Evolutionary conservation across 306 rosid species (phyloP).

Genomic region (Mimosa pudica): DNA sequence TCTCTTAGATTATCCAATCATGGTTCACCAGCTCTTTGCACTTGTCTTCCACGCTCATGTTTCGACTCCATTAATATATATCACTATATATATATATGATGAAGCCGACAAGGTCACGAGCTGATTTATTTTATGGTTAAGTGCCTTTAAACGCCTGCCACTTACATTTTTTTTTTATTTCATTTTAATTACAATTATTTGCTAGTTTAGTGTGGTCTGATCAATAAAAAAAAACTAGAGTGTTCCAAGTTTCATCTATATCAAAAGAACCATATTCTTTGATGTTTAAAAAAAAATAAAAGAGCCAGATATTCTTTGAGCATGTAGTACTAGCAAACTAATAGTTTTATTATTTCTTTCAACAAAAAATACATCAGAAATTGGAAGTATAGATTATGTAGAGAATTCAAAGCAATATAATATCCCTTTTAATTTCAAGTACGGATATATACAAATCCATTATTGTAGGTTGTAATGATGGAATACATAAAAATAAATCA

Average conservation of each 20-base stretch:
- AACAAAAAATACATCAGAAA: not conserved
- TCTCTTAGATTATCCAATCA: slow-evolving; percentile 46
- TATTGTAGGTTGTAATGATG: not conserved
- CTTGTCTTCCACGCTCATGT: slow-evolving; percentile 18
- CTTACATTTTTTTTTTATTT: slow-evolving; percentile 23
- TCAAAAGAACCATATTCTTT: slow-evolving; percentile 31
- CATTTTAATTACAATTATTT: slow-evolving; percentile 26
- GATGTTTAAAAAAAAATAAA: not conserved
- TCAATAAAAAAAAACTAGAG: slow-evolving; percentile 33
- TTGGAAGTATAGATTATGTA: not conserved
- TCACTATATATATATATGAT: not conserved
- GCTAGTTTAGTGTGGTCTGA: slow-evolving; percentile 33
- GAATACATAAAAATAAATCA: slow-evolving; percentile 1
- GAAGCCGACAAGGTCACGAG: not conserved
- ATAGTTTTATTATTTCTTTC: too few species aligned
- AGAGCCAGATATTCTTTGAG: slow-evolving; percentile 35
- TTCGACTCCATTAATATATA: not conserved
- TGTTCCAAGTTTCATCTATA: slow-evolving; percentile 32
- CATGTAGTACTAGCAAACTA: not conserved
- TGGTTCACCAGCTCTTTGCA: slow-evolving; percentile 13
- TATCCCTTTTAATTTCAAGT: not conserved
- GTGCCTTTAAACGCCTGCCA: slow-evolving; percentile 44
- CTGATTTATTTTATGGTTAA: slow-evolving; percentile 24
- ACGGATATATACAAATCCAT: slow-evolving; percentile 20
- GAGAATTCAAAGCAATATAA: not conserved